Conservation (phyloP, 306 rosid species). For the Albizia julibrissin region DNA sequence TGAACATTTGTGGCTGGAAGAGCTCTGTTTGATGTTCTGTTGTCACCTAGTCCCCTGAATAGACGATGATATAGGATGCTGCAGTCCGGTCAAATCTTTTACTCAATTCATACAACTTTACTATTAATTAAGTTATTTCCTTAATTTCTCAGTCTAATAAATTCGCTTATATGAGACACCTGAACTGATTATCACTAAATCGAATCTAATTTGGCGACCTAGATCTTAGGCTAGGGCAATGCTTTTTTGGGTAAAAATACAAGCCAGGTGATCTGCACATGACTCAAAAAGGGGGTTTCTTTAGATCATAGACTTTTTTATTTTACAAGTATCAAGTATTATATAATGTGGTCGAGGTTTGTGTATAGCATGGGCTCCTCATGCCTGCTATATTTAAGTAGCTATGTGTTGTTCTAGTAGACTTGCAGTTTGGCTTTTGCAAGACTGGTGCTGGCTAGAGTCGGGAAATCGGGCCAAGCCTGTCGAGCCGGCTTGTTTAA, state of each 20-base stretch:
- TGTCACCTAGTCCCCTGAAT: conserved; percentile 3
- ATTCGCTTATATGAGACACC: conserved; percentile 13
- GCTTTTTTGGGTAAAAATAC: conserved; percentile 16
- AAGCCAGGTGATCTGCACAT: conserved; percentile 1
- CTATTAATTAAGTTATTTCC: conserved; percentile 8
- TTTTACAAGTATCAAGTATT: conserved; percentile 2
- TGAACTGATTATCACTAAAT: conserved; percentile 23
- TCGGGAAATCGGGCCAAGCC: no score
- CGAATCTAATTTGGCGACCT: conserved; percentile 23
- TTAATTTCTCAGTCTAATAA: conserved; percentile 20
- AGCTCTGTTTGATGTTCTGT: conserved; percentile 14
- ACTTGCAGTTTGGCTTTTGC: not conserved
- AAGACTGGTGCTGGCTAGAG: conserved; percentile 21
- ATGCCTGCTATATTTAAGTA: conserved; percentile 25
- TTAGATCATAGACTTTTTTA: conserved; percentile 15
- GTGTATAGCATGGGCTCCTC: not conserved
- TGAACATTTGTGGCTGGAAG: conserved; percentile 23
- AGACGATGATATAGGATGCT: conserved; percentile 26
- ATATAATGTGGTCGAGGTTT: conserved; percentile 4
- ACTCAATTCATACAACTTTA: conserved; percentile 9
- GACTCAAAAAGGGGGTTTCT: conserved; percentile 18
- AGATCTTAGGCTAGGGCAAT: conserved; percentile 8
- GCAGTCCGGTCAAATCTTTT: conserved; percentile 7
- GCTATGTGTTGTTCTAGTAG: conserved; percentile 32
- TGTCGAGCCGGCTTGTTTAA: no score